Conservation (phyloP, 2,329 filamentous ascomycete species). For the Neoarthrinium moseri region DNA sequence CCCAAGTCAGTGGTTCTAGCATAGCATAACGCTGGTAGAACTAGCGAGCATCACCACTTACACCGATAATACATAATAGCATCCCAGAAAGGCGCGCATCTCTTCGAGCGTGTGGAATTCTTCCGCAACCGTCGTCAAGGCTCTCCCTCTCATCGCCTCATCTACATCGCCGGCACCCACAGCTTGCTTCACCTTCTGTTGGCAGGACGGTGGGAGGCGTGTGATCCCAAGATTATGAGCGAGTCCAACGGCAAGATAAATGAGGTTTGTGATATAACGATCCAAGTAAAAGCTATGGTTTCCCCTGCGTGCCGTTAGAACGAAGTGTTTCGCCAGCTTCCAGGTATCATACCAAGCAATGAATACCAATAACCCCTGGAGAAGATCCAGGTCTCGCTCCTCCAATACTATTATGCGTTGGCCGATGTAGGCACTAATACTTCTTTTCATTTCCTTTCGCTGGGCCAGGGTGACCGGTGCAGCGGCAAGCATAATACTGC, state of each 20-base stretch:
- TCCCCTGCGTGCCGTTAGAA: slow-evolving; percentile 33
- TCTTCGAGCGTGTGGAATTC: slow-evolving; percentile 33
- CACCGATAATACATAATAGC: slow-evolving; percentile 38
- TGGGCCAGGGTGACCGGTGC: slow-evolving; percentile 28
- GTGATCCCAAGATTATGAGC: slow-evolving; percentile 39
- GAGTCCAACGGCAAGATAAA: slow-evolving; percentile 38
- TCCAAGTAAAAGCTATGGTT: slow-evolving; percentile 34
- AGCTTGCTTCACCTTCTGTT: slow-evolving; percentile 14
- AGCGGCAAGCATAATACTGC: slow-evolving; percentile 36
- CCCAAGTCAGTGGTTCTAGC: not conserved
- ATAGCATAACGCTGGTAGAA: not conserved
- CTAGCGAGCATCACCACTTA: slow-evolving; percentile 18
- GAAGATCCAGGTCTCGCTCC: slow-evolving; percentile 38
- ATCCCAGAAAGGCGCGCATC: slow-evolving; percentile 36
- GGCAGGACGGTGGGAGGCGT: slow-evolving; percentile 15
- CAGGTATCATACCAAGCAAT: slow-evolving; percentile 39
- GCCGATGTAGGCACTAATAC: slow-evolving; percentile 39
- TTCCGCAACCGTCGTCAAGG: slow-evolving; percentile 14
- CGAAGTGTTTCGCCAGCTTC: not conserved
- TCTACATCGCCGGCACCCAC: slow-evolving; percentile 12
- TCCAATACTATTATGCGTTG: slow-evolving; percentile 40
- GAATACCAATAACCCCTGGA: slow-evolving; percentile 45
- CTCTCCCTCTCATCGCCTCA: slow-evolving; percentile 1
- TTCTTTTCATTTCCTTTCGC: slow-evolving; percentile 38
- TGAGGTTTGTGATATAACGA: slow-evolving; percentile 33